These are phyloP conservation scores for Saturnispora silvae DNA, from an alignment of 805 yeast species.

Conservation along the genomic window DNA sequence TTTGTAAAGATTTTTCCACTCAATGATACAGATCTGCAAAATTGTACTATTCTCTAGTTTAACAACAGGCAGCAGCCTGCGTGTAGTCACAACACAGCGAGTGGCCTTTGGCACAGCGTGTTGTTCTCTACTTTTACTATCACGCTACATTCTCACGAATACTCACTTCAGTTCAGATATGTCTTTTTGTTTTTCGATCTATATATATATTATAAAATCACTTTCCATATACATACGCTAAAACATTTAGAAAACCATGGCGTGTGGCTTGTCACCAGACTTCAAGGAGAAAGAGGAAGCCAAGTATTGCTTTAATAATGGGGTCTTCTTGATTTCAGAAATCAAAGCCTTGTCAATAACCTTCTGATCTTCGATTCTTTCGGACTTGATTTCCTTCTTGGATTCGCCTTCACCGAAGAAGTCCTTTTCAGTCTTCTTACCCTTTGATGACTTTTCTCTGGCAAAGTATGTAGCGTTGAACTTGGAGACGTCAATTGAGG, in stretches of 20 bases:
- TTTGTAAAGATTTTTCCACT: too few species aligned
- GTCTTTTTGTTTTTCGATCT: neutral
- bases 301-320: slow-evolving; percentile 93
- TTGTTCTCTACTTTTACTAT: too few species aligned
- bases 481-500: slow-evolving; percentile 76
- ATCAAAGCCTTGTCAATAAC: slow-evolving; percentile 84
- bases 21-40: too few species aligned
- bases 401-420: slow-evolving; percentile 71
- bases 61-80: too few species aligned
- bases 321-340: slow-evolving; percentile 93
- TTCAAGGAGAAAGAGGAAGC: slow-evolving; percentile 92
- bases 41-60: too few species aligned
- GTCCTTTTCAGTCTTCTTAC: slow-evolving; percentile 82
- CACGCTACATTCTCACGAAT: neutral
- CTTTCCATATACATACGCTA: too few species aligned
- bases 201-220: slow-evolving; percentile 5
- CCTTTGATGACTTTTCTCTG: slow-evolving; percentile 79
- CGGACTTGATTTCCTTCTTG: slow-evolving; percentile 82
- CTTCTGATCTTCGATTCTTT: slow-evolving; percentile 96
- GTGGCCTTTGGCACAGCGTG: too few species aligned
- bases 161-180: neutral
- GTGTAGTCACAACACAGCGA: too few species aligned
- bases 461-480: slow-evolving; percentile 94
- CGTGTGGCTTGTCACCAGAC: slow-evolving; percentile 97
- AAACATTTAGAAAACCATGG: slow-evolving; percentile 75